Conservation (phyloP, 176 grass and related monocot species). For the Raddia guianensis region DNA sequence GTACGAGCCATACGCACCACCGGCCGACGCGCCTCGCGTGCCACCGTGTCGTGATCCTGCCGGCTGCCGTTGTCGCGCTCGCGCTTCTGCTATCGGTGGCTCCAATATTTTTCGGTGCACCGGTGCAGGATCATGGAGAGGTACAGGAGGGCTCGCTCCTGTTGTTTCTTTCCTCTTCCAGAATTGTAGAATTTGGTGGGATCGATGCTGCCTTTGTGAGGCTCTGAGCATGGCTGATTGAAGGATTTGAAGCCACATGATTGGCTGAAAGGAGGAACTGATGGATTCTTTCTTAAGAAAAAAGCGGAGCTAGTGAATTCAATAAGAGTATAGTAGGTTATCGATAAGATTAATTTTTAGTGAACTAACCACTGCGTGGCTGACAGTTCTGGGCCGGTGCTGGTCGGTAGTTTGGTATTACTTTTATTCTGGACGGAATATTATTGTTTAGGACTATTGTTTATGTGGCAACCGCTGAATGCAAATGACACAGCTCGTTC, state of each 20-base stretch:
- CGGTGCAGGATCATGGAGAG: not conserved
- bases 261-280: constrained; percentile 10
- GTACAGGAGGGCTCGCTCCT: not conserved
- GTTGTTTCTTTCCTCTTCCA: not conserved
- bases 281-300: not conserved
- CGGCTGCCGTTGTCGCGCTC: too few species aligned
- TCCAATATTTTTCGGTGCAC: not conserved
- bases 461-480: not conserved
- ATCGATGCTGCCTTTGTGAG: not conserved
- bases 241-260: constrained; percentile 27
- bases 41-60: not conserved
- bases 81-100: not conserved
- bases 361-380: constrained; percentile 23
- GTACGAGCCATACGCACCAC: constrained; percentile 20
- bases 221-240: not conserved
- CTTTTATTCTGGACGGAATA: not conserved
- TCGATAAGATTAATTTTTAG: constrained; percentile 21
- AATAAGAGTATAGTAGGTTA: not conserved
- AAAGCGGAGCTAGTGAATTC: not conserved
- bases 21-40: too few species aligned
- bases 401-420: constrained; percentile 17
- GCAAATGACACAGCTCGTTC: constrained; percentile 15
- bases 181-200: not conserved
- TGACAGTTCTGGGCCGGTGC: constrained; percentile 6
- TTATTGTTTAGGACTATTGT: too few species aligned